Evolutionary conservation across 805 yeast species (phyloP), one percentile per base, ranked within the genome.

Genomic region (Cyberlindnera euphorbiiphila): DNA sequence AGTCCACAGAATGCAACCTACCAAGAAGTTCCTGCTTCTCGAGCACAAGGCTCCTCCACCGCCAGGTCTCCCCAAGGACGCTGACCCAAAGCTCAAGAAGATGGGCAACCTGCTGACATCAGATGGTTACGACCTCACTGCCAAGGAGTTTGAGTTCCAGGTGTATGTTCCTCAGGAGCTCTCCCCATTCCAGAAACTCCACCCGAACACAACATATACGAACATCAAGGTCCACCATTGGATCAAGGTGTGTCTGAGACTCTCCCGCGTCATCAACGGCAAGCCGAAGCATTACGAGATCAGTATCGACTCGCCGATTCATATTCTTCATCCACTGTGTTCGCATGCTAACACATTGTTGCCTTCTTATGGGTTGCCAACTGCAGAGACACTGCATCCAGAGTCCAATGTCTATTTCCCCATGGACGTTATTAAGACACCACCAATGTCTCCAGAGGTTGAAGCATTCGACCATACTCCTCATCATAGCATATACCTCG

Each of bases 261-360:
- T 93, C 26, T 85, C 95, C 5, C 76, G 73, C 47, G 55, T 69
- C n/a, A 79, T 83, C 29, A 70, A 73, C 32, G 72, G 66, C 10
- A 85, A 85, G 55, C 68, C 95, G 31, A 93, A 89, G 57, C 97
- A 88, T 56, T 93, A 84, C 57, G 99, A 93, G 64, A 85, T 93
- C 30, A 80, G 87, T 41, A 91, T 93, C 39, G 99, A 93, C 60
- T 85, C 96, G 3, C 98, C 98, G 4, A 79, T 93, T 42, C 94
- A 85, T 53, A 69, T 93, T 5, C 64, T 89, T 34, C 79, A 89
- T 33, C 77, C 81, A 6, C 63, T 75, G 33, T 86, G 96, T 45
- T 83, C 86, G 1, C 95, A 83, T 61, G 85, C 85, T 5, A 83
- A 84, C 51, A 84, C 91, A 1, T 58, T 84, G 25, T 61, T 85